These are phyloP conservation scores for Candolleomyces eurysporus DNA, from an alignment of 768 basidiomycete species.

Conservation along the genomic window DNA sequence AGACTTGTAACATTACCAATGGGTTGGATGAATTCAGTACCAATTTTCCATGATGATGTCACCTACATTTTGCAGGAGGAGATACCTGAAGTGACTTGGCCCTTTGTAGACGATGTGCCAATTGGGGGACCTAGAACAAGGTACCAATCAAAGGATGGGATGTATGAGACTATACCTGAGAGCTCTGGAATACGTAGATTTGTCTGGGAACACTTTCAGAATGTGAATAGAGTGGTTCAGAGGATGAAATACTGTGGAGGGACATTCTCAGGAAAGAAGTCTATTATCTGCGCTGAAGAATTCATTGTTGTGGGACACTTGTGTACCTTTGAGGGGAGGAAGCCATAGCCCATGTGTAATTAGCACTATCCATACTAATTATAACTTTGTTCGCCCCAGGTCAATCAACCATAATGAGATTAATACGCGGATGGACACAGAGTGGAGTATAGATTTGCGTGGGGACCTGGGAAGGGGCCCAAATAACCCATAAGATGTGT, in stretches of 20 bases:
- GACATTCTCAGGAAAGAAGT: slow-evolving; percentile 23
- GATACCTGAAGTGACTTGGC: slow-evolving; percentile 29
- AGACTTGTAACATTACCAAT: slow-evolving; percentile 9
- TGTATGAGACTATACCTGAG: slow-evolving; percentile 27
- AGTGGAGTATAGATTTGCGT: too few relatives aligned
- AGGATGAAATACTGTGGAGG: slow-evolving; percentile 16
- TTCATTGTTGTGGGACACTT: slow-evolving; percentile 34
- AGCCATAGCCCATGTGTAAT: slow-evolving; percentile 24
- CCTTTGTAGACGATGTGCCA: slow-evolving; percentile 35
- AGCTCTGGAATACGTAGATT: slow-evolving; percentile 32
- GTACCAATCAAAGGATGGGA: slow-evolving; percentile 23
- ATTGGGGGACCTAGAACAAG: slow-evolving; percentile 27
- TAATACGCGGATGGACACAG: too few relatives aligned
- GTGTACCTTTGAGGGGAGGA: slow-evolving; percentile 33
- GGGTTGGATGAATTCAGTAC: slow-evolving; percentile 14
- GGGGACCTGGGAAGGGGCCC: too few relatives aligned
- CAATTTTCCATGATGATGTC: slow-evolving; percentile 10
- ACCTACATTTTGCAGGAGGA: slow-evolving; percentile 28
- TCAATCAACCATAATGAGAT: too few relatives aligned
- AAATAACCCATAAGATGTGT: too few relatives aligned
- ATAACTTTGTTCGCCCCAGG: too few relatives aligned
- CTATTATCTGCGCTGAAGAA: slow-evolving; percentile 23
- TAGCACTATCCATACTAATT: too few relatives aligned
- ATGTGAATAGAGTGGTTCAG: slow-evolving; percentile 31
- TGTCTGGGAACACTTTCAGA: slow-evolving; percentile 33